Evolutionary conservation across 106 monocot species (phyloP), one percentile per base, ranked within the genome.

Genomic region (Dendrobium huoshanense): DNA sequence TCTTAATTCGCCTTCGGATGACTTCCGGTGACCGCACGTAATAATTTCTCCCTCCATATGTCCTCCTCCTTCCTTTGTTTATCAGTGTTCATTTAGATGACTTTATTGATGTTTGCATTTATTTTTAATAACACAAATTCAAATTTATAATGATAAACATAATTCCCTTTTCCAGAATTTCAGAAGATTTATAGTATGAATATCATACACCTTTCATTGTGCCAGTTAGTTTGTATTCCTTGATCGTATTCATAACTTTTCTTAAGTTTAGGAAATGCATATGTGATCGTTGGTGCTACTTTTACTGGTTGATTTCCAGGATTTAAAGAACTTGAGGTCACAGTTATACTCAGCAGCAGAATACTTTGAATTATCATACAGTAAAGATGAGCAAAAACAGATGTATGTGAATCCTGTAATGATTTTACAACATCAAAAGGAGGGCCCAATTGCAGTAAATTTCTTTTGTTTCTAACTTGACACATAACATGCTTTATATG

Each of bases 341-440:
- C 92, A 95, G 84, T 72, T 99, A 24, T 92, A 99, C 81, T 95
- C 98, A 27, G 95, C 98, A 44, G 98, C 98, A 47, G 92, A 99
- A 67, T 99, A 93, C 78, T 99, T 95, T 59, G 98, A 99, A 74
- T 24, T 87, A 31, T 89, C 92, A 17, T 99, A 99, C 80, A 83
- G 78, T 1, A 85, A 88, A 48, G 92, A 99, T 70, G 88, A 92
- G 37, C 86, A 91, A 27, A 99, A 95, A 67, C 85, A 90, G 64
- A 80, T 84, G 98, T 99, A 87, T 76, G 89, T 79, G 22, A 2
- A 40, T 55, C 43, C n/a, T 77, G 27, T 19, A 81, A 42, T 48
- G 11, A 7, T 41, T 79, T 41, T 67, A 67, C 5, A 31, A 41
- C 25, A 27, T 68, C 19, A 42, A 33, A 4, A 24, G n/a, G 16